Evolutionary conservation across 768 basidiomycete genomes (phyloP).

Genomic region (Auricularia cornea): DNA sequence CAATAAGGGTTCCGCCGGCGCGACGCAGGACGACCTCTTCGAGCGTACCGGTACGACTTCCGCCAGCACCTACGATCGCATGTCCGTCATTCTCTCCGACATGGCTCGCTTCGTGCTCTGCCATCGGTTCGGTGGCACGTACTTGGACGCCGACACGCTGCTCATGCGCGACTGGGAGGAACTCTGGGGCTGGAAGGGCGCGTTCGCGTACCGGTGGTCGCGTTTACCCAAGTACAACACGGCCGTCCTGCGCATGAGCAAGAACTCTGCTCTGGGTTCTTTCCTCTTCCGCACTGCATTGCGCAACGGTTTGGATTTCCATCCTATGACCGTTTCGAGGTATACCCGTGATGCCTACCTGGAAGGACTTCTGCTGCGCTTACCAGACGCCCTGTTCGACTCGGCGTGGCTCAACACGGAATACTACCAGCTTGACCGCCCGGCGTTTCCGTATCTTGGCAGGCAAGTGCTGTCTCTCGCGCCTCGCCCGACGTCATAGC

Average conservation of each 20-base stretch:
- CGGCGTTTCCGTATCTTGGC: slow-evolving; percentile 92
- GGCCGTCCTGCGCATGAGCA: slow-evolving; percentile 90
- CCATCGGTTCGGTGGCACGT: slow-evolving; percentile 92
- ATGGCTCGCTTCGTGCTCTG: slow-evolving; percentile 98
- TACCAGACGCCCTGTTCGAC: slow-evolving; percentile 95
- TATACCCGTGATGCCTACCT: slow-evolving; percentile 87
- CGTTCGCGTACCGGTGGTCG: slow-evolving; percentile 96
- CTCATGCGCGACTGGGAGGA: slow-evolving; percentile 98
- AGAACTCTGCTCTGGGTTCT: slow-evolving; percentile 81
- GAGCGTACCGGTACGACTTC: slow-evolving; percentile 88
- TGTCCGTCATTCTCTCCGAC: slow-evolving; percentile 91
- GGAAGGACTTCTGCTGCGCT: slow-evolving; percentile 72
- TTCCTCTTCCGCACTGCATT: slow-evolving; percentile 93
- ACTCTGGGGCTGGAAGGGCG: slow-evolving; percentile 92
- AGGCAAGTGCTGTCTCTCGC: slow-evolving; percentile 22
- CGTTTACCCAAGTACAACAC: slow-evolving; percentile 92
- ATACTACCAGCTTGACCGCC: slow-evolving; percentile 81
- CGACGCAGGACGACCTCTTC: slow-evolving; percentile 43
- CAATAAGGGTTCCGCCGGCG: slow-evolving; percentile 3
- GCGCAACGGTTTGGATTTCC: slow-evolving; percentile 91
- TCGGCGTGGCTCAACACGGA: slow-evolving; percentile 96
- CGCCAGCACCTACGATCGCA: slow-evolving; percentile 75
- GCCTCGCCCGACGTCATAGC: slow-evolving; percentile 2
- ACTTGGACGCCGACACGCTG: slow-evolving; percentile 94
- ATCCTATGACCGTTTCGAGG: slow-evolving; percentile 88